phyloP scores from a whole-genome alignment of 2,329 filamentous ascomycete species.

The Polytolypa hystricis region DNA sequence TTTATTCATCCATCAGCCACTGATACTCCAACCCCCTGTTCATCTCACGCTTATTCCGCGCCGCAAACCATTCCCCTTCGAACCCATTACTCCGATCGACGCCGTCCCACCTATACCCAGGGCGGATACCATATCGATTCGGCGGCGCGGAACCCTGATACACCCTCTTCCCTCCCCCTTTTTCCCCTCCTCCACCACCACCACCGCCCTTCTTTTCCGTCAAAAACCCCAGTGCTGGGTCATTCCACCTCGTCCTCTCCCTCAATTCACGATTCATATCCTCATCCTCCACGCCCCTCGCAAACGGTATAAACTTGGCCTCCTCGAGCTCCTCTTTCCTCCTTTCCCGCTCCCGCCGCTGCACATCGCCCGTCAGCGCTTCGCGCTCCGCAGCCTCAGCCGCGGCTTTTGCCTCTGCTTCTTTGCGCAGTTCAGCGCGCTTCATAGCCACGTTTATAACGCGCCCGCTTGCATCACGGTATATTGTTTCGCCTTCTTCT shows the following conservation, averaged over 20 bases:
- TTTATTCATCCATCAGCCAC: conserved; percentile 93
- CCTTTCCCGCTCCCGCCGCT: conserved; percentile 55
- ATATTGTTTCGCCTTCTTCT: conserved; percentile 28
- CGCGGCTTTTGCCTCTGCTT: conserved; percentile 57
- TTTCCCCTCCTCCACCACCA: conserved; percentile 31
- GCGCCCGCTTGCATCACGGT: conserved; percentile 88
- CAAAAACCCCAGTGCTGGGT: conserved; percentile 78
- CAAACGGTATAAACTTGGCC: conserved; percentile 70
- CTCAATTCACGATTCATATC: conserved; percentile 77
- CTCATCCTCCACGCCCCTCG: conserved; percentile 70
- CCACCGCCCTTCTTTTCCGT: conserved; percentile 48
- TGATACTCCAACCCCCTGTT: conserved; percentile 74
- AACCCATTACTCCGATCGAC: conserved; percentile 91
- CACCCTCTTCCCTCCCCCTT: conserved; percentile 44
- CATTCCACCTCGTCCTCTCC: conserved; percentile 73
- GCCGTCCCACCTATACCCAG: conserved; percentile 92
- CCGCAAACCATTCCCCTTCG: conserved; percentile 84
- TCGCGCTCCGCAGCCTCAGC: conserved; percentile 57
- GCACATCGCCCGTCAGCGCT: conserved; percentile 73
- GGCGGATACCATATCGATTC: conserved; percentile 86
- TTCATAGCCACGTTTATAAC: conserved; percentile 89
- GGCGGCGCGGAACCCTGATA: conserved; percentile 75
- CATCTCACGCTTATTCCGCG: conserved; percentile 65
- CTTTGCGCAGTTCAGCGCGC: conserved; percentile 71
- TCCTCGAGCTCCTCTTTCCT: conserved; percentile 62